Evolutionary conservation across 768 basidiomycete species (phyloP), one percentile per base, ranked within the genome.

Genomic region (Lactarius vividus): DNA sequence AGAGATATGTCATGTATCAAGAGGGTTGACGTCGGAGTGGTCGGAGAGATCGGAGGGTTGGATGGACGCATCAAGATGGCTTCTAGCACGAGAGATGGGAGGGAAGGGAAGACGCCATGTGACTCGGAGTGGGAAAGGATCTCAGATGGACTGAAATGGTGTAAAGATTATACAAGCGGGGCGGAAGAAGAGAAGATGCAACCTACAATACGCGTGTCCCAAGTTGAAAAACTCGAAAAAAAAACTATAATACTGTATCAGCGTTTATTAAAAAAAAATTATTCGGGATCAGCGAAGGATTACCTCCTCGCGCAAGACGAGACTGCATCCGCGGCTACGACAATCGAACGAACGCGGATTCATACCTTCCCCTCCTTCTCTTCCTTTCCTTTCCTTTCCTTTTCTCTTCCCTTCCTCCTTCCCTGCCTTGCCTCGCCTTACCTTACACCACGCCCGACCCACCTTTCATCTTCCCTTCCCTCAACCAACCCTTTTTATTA

Each of bases 381-480:
- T 39, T 57, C 35, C 35, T 23, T 39, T 23, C 23, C 57, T n/a
- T 39, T 23, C 23, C 57, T 23, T 39, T 53, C 20, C 23, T 42
- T 54, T n/a, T 31, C 18, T 63, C 61, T 69, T 64, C 57, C 61
- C 57, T 62, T 57, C 59, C 31, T 52, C 58, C 65, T 61, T 59
- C 9, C 62, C 16, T 54, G 66, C 71, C 70, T 68, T 64, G 63
- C 67, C 61, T 64, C 60, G 62, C 72, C 71, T 67, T 70, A 63
- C 69, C 69, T 69, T 65, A 69, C 59, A 61, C 69, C 61, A 68
- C 62, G 63, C 69, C 23, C 71, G 66, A 67, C 71, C 69, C 72
- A 72, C 71, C 33, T 16, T 39, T 0, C 23, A n/a, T 35, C 37
- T 28, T 33, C 31, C 16, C 52, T n/a, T 29, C 52, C 23, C 39